Percentiles rank a stretch among this genome's conserved stretches.
These are phyloP conservation scores for Schizochytrium sp. DNA, from an alignment of 108 stramenopile species.

Conservation along the genomic window DNA sequence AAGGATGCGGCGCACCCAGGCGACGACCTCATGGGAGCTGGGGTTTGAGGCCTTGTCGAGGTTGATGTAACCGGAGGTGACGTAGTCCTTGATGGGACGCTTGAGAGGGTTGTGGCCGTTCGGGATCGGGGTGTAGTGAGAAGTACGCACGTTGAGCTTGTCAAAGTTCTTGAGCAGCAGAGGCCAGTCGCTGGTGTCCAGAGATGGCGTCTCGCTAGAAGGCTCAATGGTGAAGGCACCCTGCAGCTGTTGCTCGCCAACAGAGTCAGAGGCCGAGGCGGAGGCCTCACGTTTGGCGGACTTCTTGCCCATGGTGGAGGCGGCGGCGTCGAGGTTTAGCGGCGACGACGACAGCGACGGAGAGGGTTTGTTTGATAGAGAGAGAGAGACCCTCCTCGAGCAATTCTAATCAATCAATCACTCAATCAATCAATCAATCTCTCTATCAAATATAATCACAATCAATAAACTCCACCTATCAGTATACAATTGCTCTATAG, in stretches of 20 bases:
- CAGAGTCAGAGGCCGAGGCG: not conserved
- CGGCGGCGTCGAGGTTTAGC: not conserved
- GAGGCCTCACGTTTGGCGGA: not conserved
- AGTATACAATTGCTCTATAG: too few relatives aligned
- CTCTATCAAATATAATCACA: too few relatives aligned
- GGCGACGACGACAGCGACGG: not conserved
- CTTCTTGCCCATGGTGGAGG: conserved; percentile 13
- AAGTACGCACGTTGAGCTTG: conserved; percentile 94
- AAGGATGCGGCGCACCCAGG: conserved; percentile 99
- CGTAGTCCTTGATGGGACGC: conserved; percentile 88
- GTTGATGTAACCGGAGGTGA: conserved; percentile 97
- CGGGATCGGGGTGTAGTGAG: conserved; percentile 98
- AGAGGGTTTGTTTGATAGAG: too few relatives aligned
- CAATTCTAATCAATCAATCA: too few relatives aligned
- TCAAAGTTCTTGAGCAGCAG: conserved; percentile 97
- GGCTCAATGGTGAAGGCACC: conserved; percentile 83
- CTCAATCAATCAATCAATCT: too few relatives aligned
- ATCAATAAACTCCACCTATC: too few relatives aligned
- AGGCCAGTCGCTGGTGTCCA: conserved; percentile 97
- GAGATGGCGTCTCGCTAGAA: conserved; percentile 82
- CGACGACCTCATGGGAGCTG: conserved; percentile 97
- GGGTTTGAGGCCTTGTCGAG: conserved; percentile 99
- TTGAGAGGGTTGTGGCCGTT: conserved; percentile 93
- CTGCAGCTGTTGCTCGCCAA: conserved; percentile 62
- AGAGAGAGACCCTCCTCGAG: too few relatives aligned